A percentile compares a stretch with the other conserved stretches of the same genome.
phyloP scores from a whole-genome alignment of 1,284 basidiomycete genomes.

The Erythrobasidium hasegawianum region DNA sequence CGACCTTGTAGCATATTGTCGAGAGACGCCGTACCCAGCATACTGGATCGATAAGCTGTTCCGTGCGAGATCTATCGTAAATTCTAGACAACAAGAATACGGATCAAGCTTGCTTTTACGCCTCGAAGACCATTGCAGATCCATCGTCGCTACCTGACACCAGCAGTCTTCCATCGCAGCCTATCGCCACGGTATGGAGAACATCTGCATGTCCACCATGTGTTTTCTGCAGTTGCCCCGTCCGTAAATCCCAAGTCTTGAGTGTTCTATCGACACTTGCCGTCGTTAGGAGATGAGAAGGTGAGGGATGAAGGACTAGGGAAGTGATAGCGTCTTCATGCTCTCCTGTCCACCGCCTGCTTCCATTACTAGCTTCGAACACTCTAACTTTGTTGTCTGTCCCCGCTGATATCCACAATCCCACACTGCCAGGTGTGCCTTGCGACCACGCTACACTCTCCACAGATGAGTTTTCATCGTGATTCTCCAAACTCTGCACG shows the following conservation, averaged over 20 bases:
- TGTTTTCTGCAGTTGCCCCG: conserved; percentile 69
- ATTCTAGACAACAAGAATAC: background rate
- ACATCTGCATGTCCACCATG: conserved; percentile 81
- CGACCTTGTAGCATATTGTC: too few relatives aligned
- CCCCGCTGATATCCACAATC: conserved; percentile 64
- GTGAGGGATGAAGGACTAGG: conserved; percentile 62
- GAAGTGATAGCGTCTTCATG: conserved; percentile 86
- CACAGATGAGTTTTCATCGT: conserved; percentile 78
- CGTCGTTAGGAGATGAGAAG: conserved; percentile 70
- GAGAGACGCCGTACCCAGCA: too few relatives aligned
- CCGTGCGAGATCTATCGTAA: background rate
- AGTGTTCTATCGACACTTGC: conserved; percentile 80
- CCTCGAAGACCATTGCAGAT: conserved; percentile 45
- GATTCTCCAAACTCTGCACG: conserved; percentile 73
- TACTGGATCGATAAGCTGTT: too few relatives aligned
- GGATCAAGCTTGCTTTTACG: background rate
- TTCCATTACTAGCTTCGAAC: conserved; percentile 85
- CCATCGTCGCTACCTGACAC: conserved; percentile 50
- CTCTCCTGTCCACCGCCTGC: conserved; percentile 70
- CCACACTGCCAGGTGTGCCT: conserved; percentile 51
- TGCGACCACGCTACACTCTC: conserved; percentile 80
- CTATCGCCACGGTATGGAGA: conserved; percentile 70
- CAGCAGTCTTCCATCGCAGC: conserved; percentile 47
- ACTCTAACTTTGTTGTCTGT: conserved; percentile 92
- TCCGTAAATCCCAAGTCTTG: conserved; percentile 88